phyloP scores from a whole-genome alignment of 108 stramenopile species.

The Pseudonitzschia multiseries region DNA sequence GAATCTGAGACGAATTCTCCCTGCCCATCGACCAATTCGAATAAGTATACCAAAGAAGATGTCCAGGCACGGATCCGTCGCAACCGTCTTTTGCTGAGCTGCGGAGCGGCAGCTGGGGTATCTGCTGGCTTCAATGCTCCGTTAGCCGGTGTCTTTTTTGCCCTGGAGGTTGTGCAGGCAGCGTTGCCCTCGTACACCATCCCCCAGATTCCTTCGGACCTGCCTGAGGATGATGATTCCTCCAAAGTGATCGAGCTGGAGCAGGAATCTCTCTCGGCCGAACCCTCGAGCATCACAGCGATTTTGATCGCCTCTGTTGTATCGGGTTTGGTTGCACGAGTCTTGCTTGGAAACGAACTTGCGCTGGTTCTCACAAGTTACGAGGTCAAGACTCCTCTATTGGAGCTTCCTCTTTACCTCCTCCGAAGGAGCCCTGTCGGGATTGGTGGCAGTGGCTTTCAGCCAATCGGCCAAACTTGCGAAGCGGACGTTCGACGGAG shows the following conservation, averaged over 20 bases:
- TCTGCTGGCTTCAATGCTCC: conserved; percentile 94
- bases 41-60: conserved; percentile 16
- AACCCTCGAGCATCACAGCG: conserved; percentile 64
- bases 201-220: background rate
- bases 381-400: conserved; percentile 68
- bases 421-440: conserved; percentile 74
- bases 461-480: conserved; percentile 57
- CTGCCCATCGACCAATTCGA: too few relatives aligned
- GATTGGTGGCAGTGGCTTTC: conserved; percentile 68
- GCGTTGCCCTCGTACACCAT: conserved; percentile 44
- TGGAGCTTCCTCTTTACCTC: conserved; percentile 86
- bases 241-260: conserved; percentile 14
- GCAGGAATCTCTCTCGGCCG: conserved; percentile 29
- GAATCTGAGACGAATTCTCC: too few relatives aligned
- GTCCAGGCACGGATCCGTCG: conserved; percentile 22
- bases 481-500: conserved; percentile 59
- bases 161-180: conserved; percentile 81
- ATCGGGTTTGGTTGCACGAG: conserved; percentile 70
- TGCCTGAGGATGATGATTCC: background rate
- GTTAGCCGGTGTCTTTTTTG: conserved; percentile 91
- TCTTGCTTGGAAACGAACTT: conserved; percentile 75
- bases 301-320: conserved; percentile 75
- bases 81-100: conserved; percentile 72
- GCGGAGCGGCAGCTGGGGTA: conserved; percentile 92
- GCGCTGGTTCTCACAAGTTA: conserved; percentile 57